Evolutionary conservation across 257 asterid genomes (phyloP).

Genomic region (Oldenlandia corymbosa): DNA sequence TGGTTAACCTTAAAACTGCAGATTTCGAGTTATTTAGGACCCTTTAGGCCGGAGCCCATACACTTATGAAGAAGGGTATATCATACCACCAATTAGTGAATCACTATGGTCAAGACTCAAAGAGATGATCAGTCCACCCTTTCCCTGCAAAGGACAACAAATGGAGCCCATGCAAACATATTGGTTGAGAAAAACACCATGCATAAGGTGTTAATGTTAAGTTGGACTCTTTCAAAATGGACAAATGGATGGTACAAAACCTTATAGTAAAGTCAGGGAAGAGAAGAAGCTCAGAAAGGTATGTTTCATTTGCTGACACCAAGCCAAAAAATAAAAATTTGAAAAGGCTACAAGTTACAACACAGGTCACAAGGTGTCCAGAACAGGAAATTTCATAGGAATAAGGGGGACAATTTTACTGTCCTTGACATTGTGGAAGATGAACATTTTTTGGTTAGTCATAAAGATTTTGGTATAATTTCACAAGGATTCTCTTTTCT

Average conservation of each 20-base stretch:
- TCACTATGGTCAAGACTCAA: too few relatives aligned
- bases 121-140: too few relatives aligned
- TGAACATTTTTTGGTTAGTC: neutral
- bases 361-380: neutral
- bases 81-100: too few relatives aligned
- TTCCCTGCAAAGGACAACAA: neutral
- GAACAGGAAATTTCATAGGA: neutral
- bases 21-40: too few relatives aligned
- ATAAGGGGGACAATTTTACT: neutral
- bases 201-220: slow-evolving; percentile 2
- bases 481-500: too few relatives aligned
- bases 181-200: slow-evolving; percentile 12
- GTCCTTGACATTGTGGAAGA: neutral
- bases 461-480: neutral
- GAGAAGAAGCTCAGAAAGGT: neutral
- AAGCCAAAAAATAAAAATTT: neutral
- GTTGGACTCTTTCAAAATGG: slow-evolving; percentile 24
- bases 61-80: too few relatives aligned
- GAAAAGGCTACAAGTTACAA: neutral
- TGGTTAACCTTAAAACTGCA: too few relatives aligned
- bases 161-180: slow-evolving; percentile 21
- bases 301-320: slow-evolving; percentile 9
- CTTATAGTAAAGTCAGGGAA: slow-evolving; percentile 8
- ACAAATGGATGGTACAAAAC: slow-evolving; percentile 19
- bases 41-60: too few relatives aligned